These are phyloP conservation scores for Cryptococcus deneoformans DNA, from an alignment of 1,284 basidiomycete genomes.

Conservation along the genomic window DNA sequence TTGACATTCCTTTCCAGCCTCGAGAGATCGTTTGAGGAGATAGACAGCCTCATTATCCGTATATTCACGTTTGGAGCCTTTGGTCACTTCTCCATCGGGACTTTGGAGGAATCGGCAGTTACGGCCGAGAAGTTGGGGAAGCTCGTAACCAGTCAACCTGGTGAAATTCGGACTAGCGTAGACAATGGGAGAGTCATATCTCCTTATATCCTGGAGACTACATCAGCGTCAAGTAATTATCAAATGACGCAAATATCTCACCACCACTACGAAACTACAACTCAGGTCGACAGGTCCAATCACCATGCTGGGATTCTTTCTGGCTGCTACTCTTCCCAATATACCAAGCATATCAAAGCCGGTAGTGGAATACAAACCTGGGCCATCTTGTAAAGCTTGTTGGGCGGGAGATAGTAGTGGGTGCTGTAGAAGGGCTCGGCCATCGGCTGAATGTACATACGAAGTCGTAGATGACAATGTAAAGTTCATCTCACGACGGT, in stretches of 20 bases:
- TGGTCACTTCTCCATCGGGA: conserved; percentile 63
- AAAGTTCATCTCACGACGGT: conserved; percentile 28
- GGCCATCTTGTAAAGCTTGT: conserved; percentile 30
- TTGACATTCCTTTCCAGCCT: conserved; percentile 80
- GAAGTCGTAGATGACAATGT: conserved; percentile 32
- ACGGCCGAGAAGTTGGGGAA: conserved; percentile 74
- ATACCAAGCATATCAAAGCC: conserved; percentile 88
- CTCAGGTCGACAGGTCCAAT: conserved; percentile 90
- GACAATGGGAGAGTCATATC: conserved; percentile 78
- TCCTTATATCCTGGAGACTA: conserved; percentile 59
- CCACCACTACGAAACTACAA: conserved; percentile 80
- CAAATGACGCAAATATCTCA: conserved; percentile 16
- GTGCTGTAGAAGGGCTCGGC: conserved; percentile 16
- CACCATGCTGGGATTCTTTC: conserved; percentile 70
- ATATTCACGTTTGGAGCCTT: conserved; percentile 64
- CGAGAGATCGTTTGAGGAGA: conserved; percentile 63
- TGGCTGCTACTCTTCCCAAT: conserved; percentile 68
- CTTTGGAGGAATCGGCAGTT: conserved; percentile 73
- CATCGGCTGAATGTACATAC: conserved; percentile 38
- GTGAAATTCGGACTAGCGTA: conserved; percentile 81
- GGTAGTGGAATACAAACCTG: conserved; percentile 70
- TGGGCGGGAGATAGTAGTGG: conserved; percentile 16
- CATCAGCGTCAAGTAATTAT: conserved; percentile 2
- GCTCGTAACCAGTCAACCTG: conserved; percentile 75
- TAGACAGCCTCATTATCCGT: conserved; percentile 68